Evolutionary conservation across 2,329 filamentous ascomycete genomes (phyloP), one percentile per base, ranked within the genome.

Genomic region (Zymoseptoria ardabiliae): DNA sequence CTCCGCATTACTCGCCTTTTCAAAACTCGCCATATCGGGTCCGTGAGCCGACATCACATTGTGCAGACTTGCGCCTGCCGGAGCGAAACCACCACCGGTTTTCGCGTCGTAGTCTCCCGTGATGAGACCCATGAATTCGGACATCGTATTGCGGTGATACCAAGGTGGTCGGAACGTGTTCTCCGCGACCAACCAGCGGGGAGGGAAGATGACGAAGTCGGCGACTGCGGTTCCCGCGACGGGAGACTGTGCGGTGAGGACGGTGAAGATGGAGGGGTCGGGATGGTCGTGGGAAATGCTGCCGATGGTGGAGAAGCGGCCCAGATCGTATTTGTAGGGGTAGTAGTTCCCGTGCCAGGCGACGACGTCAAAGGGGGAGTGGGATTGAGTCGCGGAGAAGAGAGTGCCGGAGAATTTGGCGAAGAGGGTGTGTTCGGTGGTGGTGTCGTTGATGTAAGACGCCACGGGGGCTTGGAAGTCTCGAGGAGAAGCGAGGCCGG

Each of bases 171-270:
- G 82, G 78, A 89, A 89, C 0, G 87, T 89, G 69, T 87, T 79
- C 66, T 87, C 84, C 1, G 81, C 82, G 0, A 88, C 85, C 35
- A 88, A 80, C 86, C 86, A 90, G 55, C 86, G 80, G 1, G 87
- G 86, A 9, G 86, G 85, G 75, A 90, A 89, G 72, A 88, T 85
- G 67, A 89, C 84, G 66, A 90, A 89, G 75, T 90, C 87, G 6
- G 85, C 85, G 2, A 87, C 75, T 0, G 83, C 78, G 0, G 82
- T 82, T 8, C 79, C 80, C 4, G 79, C 74, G n/a, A 75, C 74
- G 58, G 78, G 74, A 4, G 83, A 84, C 23, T 81, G 84, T 2
- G 84, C 85, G 1, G 86, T 84, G 22, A 88, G 78, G 4, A 90
- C 86, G 0, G 85, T 85, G 73, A 82, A 88, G 65, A 88, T 83